These are phyloP conservation scores for Tolypocladium paradoxum DNA, from an alignment of 2,329 filamentous ascomycete species.

Conservation along the genomic window DNA sequence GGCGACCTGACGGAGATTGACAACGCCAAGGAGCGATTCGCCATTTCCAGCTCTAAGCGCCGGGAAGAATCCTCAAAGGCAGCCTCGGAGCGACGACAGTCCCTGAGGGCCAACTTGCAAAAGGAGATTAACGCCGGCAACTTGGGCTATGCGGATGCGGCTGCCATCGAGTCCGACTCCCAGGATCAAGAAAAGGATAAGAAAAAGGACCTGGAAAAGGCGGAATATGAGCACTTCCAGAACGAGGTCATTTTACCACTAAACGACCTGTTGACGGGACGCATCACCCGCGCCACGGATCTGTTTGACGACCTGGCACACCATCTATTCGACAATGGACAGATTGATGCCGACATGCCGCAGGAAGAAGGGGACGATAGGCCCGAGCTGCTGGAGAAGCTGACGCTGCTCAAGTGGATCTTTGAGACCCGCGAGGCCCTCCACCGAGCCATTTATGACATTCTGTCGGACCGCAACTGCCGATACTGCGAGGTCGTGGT, in stretches of 20 bases:
- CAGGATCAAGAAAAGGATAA: constrained; percentile 57
- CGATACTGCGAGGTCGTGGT: constrained; percentile 79
- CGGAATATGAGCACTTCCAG: constrained; percentile 78
- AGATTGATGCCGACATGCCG: constrained; percentile 63
- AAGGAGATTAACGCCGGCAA: constrained; percentile 66
- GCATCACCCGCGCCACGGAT: constrained; percentile 61
- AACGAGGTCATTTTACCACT: constrained; percentile 72
- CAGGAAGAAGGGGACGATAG: constrained; percentile 94
- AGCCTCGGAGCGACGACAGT: constrained; percentile 43
- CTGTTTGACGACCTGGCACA: constrained; percentile 68
- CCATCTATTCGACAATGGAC: constrained; percentile 56
- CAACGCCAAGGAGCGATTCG: constrained; percentile 53
- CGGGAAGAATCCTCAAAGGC: constrained; percentile 43
- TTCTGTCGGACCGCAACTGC: constrained; percentile 75
- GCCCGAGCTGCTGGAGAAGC: constrained; percentile 85
- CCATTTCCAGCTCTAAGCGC: constrained; percentile 43
- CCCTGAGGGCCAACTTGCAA: constrained; percentile 66
- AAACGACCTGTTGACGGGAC: constrained; percentile 66
- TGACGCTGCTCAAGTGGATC: constrained; percentile 92
- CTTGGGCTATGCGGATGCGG: constrained; percentile 75
- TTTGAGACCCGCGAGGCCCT: constrained; percentile 88
- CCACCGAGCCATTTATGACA: constrained; percentile 73
- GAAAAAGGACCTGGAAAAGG: constrained; percentile 63
- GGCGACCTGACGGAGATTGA: constrained; percentile 65
- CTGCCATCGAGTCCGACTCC: constrained; percentile 67